Conservation (phyloP, 2,329 filamentous ascomycete species). For the Graphilbum fragrans region DNA sequence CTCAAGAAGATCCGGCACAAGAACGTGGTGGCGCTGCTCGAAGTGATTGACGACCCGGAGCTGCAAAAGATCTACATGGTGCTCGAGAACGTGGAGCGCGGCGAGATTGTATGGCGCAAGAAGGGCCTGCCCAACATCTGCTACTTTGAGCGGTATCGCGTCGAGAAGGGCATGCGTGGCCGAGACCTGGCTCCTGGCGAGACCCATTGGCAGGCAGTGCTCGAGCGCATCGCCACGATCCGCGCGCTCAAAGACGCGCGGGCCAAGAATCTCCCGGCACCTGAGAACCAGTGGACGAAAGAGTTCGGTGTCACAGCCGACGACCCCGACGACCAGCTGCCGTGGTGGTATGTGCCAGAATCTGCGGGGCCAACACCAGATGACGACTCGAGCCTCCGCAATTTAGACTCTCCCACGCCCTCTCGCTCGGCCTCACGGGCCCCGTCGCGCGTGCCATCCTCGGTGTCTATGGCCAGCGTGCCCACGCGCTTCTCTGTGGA, state of each 20-base stretch:
- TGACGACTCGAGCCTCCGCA: too few species aligned
- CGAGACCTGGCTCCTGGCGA: constrained; percentile 47
- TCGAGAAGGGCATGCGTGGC: constrained; percentile 59
- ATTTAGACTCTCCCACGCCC: constrained; percentile 23
- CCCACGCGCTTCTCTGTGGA: constrained; percentile 21
- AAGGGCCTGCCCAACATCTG: constrained; percentile 77
- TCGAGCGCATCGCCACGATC: constrained; percentile 45
- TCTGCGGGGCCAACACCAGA: too few species aligned
- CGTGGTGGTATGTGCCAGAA: constrained; percentile 21
- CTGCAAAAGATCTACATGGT: constrained; percentile 98
- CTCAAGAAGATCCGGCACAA: constrained; percentile 95
- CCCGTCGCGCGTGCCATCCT: constrained; percentile 35
- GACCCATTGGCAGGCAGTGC: constrained; percentile 45
- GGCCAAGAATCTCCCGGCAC: constrained; percentile 34
- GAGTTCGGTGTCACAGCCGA: constrained; percentile 59
- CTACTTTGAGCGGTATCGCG: constrained; percentile 66
- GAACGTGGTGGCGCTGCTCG: constrained; percentile 90
- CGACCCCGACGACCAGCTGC: constrained; percentile 27
- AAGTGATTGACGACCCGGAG: constrained; percentile 95
- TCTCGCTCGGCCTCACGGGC: constrained; percentile 26
- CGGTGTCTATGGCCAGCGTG: constrained; percentile 24
- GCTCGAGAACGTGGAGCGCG: constrained; percentile 85
- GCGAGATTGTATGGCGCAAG: constrained; percentile 89
- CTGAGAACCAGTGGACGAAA: constrained; percentile 67
- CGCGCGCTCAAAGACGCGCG: constrained; percentile 43